Evolutionary conservation across 1,284 basidiomycete species (phyloP), one percentile per base, ranked within the genome.

Genomic region (Trichosporon sp.): DNA sequence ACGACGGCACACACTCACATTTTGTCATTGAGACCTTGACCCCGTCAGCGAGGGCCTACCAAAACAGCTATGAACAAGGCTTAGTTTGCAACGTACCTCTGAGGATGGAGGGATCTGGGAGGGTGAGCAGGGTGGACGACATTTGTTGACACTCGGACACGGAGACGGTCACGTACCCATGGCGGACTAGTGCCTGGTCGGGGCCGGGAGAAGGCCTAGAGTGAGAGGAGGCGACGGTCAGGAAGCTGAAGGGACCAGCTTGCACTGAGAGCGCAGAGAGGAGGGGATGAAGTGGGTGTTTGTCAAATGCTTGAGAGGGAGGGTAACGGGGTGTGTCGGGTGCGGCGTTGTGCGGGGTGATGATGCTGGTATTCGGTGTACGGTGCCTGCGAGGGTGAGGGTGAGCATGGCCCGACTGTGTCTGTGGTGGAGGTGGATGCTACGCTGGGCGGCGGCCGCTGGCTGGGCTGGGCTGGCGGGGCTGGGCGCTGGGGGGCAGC

Each of bases 1-100:
- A 6, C n/a, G 13, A n/a, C 23, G 29, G 15, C 2, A 44, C 15
- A 18, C n/a, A 65, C 78, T 62, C 64, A 83, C 76, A 83, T 78
- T 77, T 83, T 83, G 72, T 83, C 81, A 78, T 83, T 83, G 70
- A 83, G 78, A 58, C 80, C 82, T 83, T 25, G 23, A 58, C 31
- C 29, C 3, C 15, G 64, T 51, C 62, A 53, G 32, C 23, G 15
- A 21, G n/a, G n/a, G n/a, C n/a, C n/a, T n/a, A n/a, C n/a, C n/a
- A n/a, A n/a, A n/a, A n/a, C n/a, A n/a, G n/a, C n/a, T n/a, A n/a
- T n/a, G n/a, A 9, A 25, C 23, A 12, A 21, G 25, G 21, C 13
- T 7, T 53, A 56, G 3, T 4, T 8, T 12, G 9, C 2, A 27
- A 58, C 79, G 69, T 44, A 81, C 79, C 79, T 74, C 79, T 62